A percentile compares a stretch with the other conserved stretches of the same genome.
These are phyloP conservation scores for Candida germanica DNA, from an alignment of 805 yeast species.

Conservation along the genomic window DNA sequence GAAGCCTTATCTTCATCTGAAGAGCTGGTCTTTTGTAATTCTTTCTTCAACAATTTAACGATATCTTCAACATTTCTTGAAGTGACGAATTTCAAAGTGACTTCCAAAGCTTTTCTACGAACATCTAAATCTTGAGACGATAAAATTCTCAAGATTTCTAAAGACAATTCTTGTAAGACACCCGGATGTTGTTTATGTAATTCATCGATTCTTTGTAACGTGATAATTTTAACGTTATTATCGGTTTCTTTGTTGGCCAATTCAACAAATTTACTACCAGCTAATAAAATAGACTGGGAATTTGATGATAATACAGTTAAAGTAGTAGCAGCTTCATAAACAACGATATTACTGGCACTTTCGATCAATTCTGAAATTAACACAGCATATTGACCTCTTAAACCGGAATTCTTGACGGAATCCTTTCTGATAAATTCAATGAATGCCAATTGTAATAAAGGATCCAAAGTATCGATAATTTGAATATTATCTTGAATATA, in stretches of 20 bases:
- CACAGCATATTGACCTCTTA: constrained; percentile 68
- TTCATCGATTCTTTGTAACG: constrained; percentile 79
- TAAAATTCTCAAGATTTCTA: constrained; percentile 83
- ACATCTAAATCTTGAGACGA: constrained; percentile 90
- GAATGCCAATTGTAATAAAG: constrained; percentile 81
- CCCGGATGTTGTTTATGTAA: constrained; percentile 77
- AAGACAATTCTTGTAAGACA: constrained; percentile 72
- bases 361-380: constrained; percentile 73
- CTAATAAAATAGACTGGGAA: constrained; percentile 66
- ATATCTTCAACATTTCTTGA: constrained; percentile 93
- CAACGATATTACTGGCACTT: constrained; percentile 66
- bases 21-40: constrained; percentile 69
- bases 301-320: constrained; percentile 60
- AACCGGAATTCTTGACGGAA: constrained; percentile 57
- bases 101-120: constrained; percentile 80
- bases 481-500: constrained; percentile 72
- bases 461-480: constrained; percentile 64
- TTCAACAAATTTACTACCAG: constrained; percentile 84
- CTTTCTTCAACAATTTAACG: constrained; percentile 87
- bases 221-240: constrained; percentile 89
- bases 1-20: constrained; percentile 74
- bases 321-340: constrained; percentile 89
- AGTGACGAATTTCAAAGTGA: constrained; percentile 76
- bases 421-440: constrained; percentile 90
- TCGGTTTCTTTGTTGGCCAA: constrained; percentile 92